Base-by-base conservation (phyloP, 495 filamentous ascomycete species). In the Aspergillus incahuasiensis region DNA sequence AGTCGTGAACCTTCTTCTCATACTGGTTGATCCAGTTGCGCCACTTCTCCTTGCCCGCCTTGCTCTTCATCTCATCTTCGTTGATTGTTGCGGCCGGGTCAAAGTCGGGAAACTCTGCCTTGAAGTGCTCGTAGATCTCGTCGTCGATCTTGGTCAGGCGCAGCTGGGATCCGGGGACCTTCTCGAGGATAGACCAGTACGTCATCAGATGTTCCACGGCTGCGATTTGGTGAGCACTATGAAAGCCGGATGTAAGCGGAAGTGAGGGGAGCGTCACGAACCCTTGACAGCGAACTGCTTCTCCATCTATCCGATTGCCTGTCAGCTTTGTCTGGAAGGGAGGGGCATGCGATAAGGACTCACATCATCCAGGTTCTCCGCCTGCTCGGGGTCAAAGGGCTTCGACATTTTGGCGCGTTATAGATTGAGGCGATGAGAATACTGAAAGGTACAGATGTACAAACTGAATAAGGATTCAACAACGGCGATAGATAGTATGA, bases 221-320 rank as follows among this genome's bases (percentile, higher is more conserved):
- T 92, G 61, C 12, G 28, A 22, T 35, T 24, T 34, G 61, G 38
- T 70, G 32, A 71, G 62, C 52, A 48, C 34, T 13, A 35, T 28
- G 19, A 45, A 40, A 30, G 16, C 49, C 50, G 22, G 18, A 49
- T 15, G 16, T n/a, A 21, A 41, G 7, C 19, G 45, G 42, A 19
- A 3, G 32, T 35, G 32, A 35, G n/a, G 30, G 30, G 30, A 40
- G 18, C 2, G n/a, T 16, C 15, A 66, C 77, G 20, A 64, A 90
- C 89, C 89, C 80, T 97, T 97, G 62, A 99, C 94, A 32, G 95
- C 94, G 64, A 99, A 99, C 73, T 97, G 95, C 80, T 96, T 97
- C 82, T 99, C 94, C 68, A 98, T 96, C 90, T 98, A 56, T 48
- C 2, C 4, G 25, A 45, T 24, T 11, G 51, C 54, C 53, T 40